Base-by-base conservation (phyloP, 768 basidiomycete species). In the Lactarius trivialis region DNA sequence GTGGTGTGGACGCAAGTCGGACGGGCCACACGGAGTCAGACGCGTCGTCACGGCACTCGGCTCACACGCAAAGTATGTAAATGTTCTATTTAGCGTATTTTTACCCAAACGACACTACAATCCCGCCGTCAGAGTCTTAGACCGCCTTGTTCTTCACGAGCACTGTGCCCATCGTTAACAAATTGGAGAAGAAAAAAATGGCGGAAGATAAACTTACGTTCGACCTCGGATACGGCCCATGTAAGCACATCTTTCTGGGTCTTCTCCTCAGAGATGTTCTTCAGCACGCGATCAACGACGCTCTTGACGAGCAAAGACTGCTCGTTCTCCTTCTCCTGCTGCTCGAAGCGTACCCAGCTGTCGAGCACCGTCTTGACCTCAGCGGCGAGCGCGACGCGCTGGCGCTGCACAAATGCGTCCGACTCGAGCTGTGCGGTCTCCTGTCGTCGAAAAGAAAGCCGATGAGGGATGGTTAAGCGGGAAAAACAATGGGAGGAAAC, bases 261-360 rank as follows among this genome's bases (percentile, higher is more conserved):
- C 83, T 89, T 94, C 77, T 93, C 89, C 69, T 98, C 94, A 73
- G 83, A 78, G 67, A 98, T 75, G 69, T 79, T 80, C 72, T 86
- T 85, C 72, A 91, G 80, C 66, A 98, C 96, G 74, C 91, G 93
- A 61, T 85, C 84, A 69, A 97, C 90, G 73, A 99, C 89, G 56
- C 80, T 77, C 82, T 88, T 86, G 66, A 93, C 88, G 60, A 99
- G 85, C 55, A 92, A 90, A 34, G 85, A 82, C 82, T 99, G 97
- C 79, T 99, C 93, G 71, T 83, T 89, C 81, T 99, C 95, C 81
- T 97, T 93, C 72, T 85, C 81, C 73, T 95, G 92, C 73, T 97
- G 95, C 80, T 98, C 96, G 76, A 86, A 94, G 73, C 97, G 90
- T 60, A 94, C 96, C 95, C 95, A 97, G 74, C 90, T 91, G 80